Evolutionary conservation across 2,329 filamentous ascomycete species (phyloP), one percentile per base, ranked within the genome.

Genomic region (Intubia oerlemansii): DNA sequence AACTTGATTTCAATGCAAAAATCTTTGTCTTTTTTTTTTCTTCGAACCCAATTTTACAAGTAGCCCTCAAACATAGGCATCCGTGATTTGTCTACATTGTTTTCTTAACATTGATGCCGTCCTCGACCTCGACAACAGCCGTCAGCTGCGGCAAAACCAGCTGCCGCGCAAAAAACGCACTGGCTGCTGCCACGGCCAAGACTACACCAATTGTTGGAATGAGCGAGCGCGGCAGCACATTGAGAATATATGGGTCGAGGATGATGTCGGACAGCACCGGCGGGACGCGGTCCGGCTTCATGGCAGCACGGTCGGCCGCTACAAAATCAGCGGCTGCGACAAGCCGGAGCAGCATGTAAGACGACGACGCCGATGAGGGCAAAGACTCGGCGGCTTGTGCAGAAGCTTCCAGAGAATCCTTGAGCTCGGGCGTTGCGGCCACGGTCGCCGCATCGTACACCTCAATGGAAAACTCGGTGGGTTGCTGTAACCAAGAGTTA

Each of bases 261-360:
- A 93, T 77, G 48, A 71, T 50, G 41, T 98, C 85, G 29, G 75
- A 75, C 30, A 69, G 55, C 4, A 95, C 81, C 1, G 70, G 66
- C 3, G 73, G 72, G 10, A 79, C 75, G 35, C 60, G 43, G 27
- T 56, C 50, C 4, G 35, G 31, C 5, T 17, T 23, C 85, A 95
- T 95, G 42, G 92, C 61, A 2, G 61, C 61, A 35, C 56, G 50
- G 44, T 92, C 64, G 33, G 68, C 60, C 9, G 78, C 76, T 49
- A 78, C 90, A 54, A 85, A 98, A 42, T 90, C 80, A 26, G 88
- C 82, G 13, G 73, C 68, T 10, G 82, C 67, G 36, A 63, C 59
- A 29, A 95, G 57, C 36, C 68, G 74, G 3, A 95, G 62, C 32
- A 91, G 66, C 19, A 8, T n/a, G n/a, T n/a, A n/a, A n/a, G 7